phyloP scores from a whole-genome alignment of 306 rosid species.

The Calophaca sinica region DNA sequence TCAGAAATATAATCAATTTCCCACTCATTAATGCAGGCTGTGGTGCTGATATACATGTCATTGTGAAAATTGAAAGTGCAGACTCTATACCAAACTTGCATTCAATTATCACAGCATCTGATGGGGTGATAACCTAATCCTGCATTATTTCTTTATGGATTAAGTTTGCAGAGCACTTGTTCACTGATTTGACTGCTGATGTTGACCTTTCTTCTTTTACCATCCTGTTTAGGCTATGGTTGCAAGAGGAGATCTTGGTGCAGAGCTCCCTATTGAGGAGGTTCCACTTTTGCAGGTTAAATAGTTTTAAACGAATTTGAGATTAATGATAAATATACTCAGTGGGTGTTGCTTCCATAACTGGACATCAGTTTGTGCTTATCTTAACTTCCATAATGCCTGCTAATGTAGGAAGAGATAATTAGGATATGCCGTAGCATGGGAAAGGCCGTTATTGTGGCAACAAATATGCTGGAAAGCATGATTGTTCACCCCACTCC shows the following conservation, averaged over 20 bases:
- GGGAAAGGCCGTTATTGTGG: conserved; percentile 99
- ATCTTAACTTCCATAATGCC: conserved; percentile 38
- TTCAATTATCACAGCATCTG: conserved; percentile 74
- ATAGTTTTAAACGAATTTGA: conserved; percentile 2
- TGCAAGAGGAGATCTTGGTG: conserved; percentile 65
- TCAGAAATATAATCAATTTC: conserved; percentile 33
- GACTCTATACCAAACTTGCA: conserved; percentile 96
- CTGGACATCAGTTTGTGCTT: conserved; percentile 16
- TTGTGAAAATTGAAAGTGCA: conserved; percentile 96
- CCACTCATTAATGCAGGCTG: conserved; percentile 61
- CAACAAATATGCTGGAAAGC: conserved; percentile 98
- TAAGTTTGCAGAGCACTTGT: conserved; percentile 5
- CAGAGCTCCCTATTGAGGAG: conserved; percentile 60
- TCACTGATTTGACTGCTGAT: not conserved
- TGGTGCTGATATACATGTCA: conserved; percentile 91
- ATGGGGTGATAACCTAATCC: conserved; percentile 54
- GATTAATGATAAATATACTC: conserved; percentile 24
- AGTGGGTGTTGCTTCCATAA: conserved; percentile 10
- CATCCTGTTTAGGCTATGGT: conserved; percentile 53
- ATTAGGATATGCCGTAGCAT: conserved; percentile 88
- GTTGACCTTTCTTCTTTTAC: conserved; percentile 38
- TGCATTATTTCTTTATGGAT: not conserved
- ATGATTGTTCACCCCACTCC: conserved; percentile 99
- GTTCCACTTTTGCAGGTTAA: conserved; percentile 65
- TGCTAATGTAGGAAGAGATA: conserved; percentile 79